Percentiles rank a stretch among this genome's conserved stretches.
Evolutionary conservation across 1,139 yeast genomes (phyloP).

Genomic region (Ogataea hybrid): DNA sequence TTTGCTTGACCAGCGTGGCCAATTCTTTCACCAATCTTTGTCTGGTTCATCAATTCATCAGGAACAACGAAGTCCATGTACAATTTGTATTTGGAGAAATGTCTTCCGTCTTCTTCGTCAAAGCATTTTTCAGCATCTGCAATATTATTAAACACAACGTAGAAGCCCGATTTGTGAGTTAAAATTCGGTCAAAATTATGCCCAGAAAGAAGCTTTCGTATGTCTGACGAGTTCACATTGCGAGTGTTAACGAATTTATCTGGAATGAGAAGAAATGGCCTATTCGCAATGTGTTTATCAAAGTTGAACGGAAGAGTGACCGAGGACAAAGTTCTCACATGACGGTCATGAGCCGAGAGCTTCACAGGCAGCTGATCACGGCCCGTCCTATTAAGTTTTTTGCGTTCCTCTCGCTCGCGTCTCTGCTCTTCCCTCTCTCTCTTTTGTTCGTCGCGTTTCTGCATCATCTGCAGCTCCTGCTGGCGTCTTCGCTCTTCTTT

Average conservation of each 20-base stretch:
- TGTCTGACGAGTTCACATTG: slow-evolving; percentile 49
- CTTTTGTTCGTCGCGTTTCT: slow-evolving; percentile 7
- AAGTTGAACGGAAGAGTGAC: slow-evolving; percentile 44
- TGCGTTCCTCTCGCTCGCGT: slow-evolving; percentile 6
- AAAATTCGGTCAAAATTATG: slow-evolving; percentile 68
- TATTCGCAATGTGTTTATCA: slow-evolving; percentile 44
- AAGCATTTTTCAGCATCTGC: slow-evolving; percentile 68
- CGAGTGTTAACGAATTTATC: slow-evolving; percentile 53
- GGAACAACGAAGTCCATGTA: slow-evolving; percentile 51
- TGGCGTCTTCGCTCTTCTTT: slow-evolving; percentile 17
- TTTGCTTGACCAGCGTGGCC: slow-evolving; percentile 55
- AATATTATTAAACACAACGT: slow-evolving; percentile 62
- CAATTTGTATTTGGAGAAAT: slow-evolving; percentile 47
- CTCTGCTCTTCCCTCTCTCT: slow-evolving; percentile 5
- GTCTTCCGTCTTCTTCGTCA: slow-evolving; percentile 62
- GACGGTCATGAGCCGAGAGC: slow-evolving; percentile 29
- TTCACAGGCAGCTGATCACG: slow-evolving; percentile 2
- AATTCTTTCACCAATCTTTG: slow-evolving; percentile 27
- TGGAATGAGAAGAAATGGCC: slow-evolving; percentile 57
- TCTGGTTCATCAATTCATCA: slow-evolving; percentile 24
- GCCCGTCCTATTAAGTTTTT: background rate
- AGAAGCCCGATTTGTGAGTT: slow-evolving; percentile 65
- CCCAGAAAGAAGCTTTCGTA: slow-evolving; percentile 48
- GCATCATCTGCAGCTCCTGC: slow-evolving; percentile 13
- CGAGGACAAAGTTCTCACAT: slow-evolving; percentile 34